Base-by-base conservation (phyloP, 768 basidiomycete species). In the Termitomyces sp. region DNA sequence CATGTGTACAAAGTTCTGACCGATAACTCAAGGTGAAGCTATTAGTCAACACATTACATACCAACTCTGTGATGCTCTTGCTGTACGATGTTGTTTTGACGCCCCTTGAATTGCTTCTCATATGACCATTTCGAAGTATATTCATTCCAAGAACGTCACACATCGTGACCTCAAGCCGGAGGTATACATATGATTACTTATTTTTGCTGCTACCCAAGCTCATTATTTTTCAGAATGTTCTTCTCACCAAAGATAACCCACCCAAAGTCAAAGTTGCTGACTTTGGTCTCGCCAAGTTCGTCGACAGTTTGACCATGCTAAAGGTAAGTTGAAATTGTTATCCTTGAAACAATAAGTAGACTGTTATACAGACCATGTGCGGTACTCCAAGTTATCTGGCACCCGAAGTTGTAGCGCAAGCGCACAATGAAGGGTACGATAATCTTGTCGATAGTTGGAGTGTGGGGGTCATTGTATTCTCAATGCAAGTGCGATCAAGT, bases 91-190 rank as follows among this genome's bases (percentile, higher is more conserved):
- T 28, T 7, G 20, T 33, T 41, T n/a, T 28, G 5, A 47, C 43
- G 9, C 13, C 47, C 9, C 16, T 55, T 2, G 20, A 38, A 9
- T 59, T 32, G 5, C 8, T 64, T 52, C 55, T 36, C 26, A 43
- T 40, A 28, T 38, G 56, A 9, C 52, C 24, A 18, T 51, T 32
- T n/a, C n/a, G 36, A 18, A 80, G 77, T 91, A 89, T 63, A 84
- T 90, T 51, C 90, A 91, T 59, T 76, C 74, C 8, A 76, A 84
- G 65, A 88, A 87, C 16, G 87, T 99, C 46, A 82, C 93, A 0
- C 96, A 98, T 72, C 88, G 97, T 46, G 97, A 99, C 70, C 74
- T 98, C 46, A 97, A 97, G 70, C 95, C 96, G 1, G 89, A 91
- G 75, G 86, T 85, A 38, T 22, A 55, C 58, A 8, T 44, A 62